A percentile compares a stretch with the other conserved stretches of the same genome.
phyloP scores from a whole-genome alignment of 2,329 filamentous ascomycete genomes.

The Exophiala calicioides region DNA sequence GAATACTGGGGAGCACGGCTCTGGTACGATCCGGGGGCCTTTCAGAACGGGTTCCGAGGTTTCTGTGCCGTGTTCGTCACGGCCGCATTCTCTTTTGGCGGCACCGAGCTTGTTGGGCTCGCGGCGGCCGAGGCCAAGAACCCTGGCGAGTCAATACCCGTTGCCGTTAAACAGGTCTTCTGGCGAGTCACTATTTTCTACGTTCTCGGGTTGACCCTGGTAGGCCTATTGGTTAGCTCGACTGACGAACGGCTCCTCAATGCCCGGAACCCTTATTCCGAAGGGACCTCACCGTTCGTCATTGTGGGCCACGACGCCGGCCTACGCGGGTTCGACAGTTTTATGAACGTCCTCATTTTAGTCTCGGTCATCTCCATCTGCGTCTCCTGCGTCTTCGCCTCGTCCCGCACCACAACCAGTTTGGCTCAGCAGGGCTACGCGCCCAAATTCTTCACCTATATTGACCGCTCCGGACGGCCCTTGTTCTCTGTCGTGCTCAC shows the following conservation, averaged over 20 bases:
- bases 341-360: constrained; percentile 68
- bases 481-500: constrained; percentile 42
- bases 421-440: constrained; percentile 50
- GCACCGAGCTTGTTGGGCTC: constrained; percentile 56
- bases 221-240: constrained; percentile 48
- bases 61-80: constrained; percentile 59
- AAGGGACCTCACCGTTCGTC: constrained; percentile 63
- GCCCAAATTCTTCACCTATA: constrained; percentile 46
- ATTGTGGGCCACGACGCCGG: constrained; percentile 63
- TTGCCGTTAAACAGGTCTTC: constrained; percentile 53
- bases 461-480: constrained; percentile 49
- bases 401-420: constrained; percentile 58
- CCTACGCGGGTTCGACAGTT: constrained; percentile 60
- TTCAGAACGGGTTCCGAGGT: constrained; percentile 48
- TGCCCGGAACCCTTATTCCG: constrained; percentile 39
- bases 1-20: constrained; percentile 39
- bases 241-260: constrained; percentile 43
- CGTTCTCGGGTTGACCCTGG: constrained; percentile 47
- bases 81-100: constrained; percentile 59
- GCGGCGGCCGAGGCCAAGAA: constrained; percentile 55
- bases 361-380: constrained; percentile 62
- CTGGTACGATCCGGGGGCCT: constrained; percentile 38
- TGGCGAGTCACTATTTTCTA: constrained; percentile 55
- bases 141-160: constrained; percentile 51
- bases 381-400: constrained; percentile 59